These are phyloP conservation scores for Colletotrichum sansevieriae DNA, from an alignment of 2,329 filamentous ascomycete species.

Conservation along the genomic window DNA sequence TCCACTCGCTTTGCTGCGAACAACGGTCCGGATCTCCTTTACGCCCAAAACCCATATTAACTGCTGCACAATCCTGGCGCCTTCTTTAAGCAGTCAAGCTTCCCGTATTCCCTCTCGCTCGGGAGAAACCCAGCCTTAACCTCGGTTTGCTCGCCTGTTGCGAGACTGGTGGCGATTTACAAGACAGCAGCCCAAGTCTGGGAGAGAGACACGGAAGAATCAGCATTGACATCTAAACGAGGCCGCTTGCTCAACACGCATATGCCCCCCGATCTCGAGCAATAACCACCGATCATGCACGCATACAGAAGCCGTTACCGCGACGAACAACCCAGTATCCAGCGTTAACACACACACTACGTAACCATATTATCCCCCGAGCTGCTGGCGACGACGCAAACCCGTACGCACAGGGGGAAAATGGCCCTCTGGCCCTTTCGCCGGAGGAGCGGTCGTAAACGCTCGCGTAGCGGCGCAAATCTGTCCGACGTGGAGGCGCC, in stretches of 20 bases:
- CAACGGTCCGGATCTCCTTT: constrained; percentile 20
- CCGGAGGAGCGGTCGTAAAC: constrained; percentile 77
- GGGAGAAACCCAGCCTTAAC: constrained; percentile 11
- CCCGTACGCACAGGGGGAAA: constrained; percentile 38
- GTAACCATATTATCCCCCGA: neutral
- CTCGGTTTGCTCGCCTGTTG: constrained; percentile 25
- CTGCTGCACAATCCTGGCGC: constrained; percentile 33
- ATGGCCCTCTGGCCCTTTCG: constrained; percentile 91
- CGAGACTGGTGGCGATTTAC: constrained; percentile 31
- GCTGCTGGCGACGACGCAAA: neutral
- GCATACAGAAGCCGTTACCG: constrained; percentile 21
- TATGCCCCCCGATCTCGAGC: constrained; percentile 25
- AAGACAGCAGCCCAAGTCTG: constrained; percentile 1
- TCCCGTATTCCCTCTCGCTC: constrained; percentile 25
- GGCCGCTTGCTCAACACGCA: constrained; percentile 18
- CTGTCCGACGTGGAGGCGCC: constrained; percentile 65
- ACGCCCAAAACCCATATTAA: constrained; percentile 26
- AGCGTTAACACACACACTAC: constrained; percentile 22
- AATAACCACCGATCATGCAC: constrained; percentile 37
- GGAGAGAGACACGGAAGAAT: constrained; percentile 1
- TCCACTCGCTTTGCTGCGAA: constrained; percentile 28
- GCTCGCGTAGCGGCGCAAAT: constrained; percentile 65
- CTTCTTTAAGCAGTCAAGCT: constrained; percentile 40
- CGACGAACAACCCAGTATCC: constrained; percentile 24
- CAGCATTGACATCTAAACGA: constrained; percentile 37